Percentiles rank a stretch among this genome's conserved stretches.
These are phyloP conservation scores for Leccinum imitatum DNA, from an alignment of 768 basidiomycete species.

Conservation along the genomic window DNA sequence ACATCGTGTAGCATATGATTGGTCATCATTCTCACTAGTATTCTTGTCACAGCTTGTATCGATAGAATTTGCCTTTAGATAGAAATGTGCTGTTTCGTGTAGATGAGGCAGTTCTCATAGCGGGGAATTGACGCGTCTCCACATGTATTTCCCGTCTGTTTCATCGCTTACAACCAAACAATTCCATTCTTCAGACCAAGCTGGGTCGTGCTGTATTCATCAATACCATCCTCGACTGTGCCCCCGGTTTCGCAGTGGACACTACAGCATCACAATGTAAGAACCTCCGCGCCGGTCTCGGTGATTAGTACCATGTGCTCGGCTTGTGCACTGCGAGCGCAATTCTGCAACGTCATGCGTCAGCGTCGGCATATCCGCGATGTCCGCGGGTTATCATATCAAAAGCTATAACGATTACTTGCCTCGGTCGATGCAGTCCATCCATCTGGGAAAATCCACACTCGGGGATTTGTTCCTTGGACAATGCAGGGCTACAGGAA, in stretches of 20 bases:
- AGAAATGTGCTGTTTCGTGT: not conserved
- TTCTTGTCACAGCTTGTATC: not conserved
- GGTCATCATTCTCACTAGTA: not conserved
- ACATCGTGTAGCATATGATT: constrained; percentile 19
- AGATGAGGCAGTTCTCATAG: not conserved
- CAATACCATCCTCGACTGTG: too few relatives aligned
- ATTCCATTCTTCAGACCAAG: not conserved
- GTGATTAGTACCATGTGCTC: constrained; percentile 91
- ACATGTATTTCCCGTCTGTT: not conserved
- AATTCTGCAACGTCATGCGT: constrained; percentile 48
- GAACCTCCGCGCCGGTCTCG: constrained; percentile 69
- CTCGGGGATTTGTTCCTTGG: constrained; percentile 65
- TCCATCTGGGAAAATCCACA: constrained; percentile 85
- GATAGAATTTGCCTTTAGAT: not conserved
- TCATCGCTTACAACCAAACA: not conserved
- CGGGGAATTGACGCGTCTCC: not conserved
- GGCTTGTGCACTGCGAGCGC: constrained; percentile 79
- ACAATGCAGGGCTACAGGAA: constrained; percentile 64
- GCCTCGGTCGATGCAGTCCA: constrained; percentile 94
- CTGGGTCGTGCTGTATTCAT: too few relatives aligned
- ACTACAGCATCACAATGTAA: constrained; percentile 47
- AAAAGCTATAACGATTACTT: constrained; percentile 16
- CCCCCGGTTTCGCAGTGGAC: too few relatives aligned
- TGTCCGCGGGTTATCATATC: not conserved
- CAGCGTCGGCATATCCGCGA: not conserved